Base-by-base conservation (phyloP, 495 filamentous ascomycete species). In the Hapsidospora chrysogenum region DNA sequence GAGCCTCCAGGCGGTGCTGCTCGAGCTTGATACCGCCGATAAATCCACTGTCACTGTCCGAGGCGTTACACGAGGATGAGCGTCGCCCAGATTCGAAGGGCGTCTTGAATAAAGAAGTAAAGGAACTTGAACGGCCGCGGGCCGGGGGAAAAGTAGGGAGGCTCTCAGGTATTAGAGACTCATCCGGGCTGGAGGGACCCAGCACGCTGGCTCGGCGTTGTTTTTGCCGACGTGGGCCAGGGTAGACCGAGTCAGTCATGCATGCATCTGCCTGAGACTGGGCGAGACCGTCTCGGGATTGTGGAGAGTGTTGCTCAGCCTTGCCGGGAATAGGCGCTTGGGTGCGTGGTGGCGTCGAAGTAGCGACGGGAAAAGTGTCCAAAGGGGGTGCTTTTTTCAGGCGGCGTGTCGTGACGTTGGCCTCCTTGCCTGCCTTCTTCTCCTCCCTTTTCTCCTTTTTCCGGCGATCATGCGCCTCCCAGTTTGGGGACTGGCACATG, bases 401-500 rank as follows among this genome's bases (percentile, higher is more conserved):
- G n/a, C n/a, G n/a, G n/a, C n/a, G n/a, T n/a, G n/a, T n/a, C n/a
- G 6, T 26, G 23, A 6, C 42, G 32, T 56, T 56, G 30, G 44
- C 44, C 18, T 58, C 55, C 34, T 47, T 51, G n/a, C 50, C 56
- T 2, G 45, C 52, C 33, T 53, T 51, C 28, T 56, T 52, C 39
- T 11, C 11, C 23, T 52, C 52, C 42, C 60, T 62, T 48, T 64
- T 65, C 26, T 67, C 58, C 35, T 57, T 63, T 39, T 64, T 64
- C 46, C 59, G 62, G 22, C 59, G 53, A 5, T 53, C 51, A 39
- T 64, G 58, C 30, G 59, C 56, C 33, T 67, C 66, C 66, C 66
- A 69, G 33, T 62, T 68, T 10, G 66, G 66, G 3, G 66, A 71
- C 33, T 68, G 65, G n/a, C n/a, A n/a, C n/a, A n/a, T n/a, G n/a